Evolutionary conservation across 1,284 basidiomycete species (phyloP).

Genomic region (Lentinula novae-zelandiae): DNA sequence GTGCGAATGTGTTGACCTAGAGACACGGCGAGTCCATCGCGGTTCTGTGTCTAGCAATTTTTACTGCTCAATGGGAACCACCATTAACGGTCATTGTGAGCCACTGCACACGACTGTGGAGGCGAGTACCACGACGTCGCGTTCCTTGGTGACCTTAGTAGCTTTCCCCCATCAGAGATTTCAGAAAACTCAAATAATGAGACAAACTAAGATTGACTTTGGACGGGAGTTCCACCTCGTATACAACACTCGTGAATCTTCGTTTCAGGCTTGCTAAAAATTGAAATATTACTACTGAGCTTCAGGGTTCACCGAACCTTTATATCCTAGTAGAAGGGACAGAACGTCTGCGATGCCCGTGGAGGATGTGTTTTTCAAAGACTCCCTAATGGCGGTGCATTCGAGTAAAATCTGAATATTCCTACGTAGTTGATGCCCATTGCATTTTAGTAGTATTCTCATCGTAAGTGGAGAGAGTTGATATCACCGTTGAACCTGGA

Average conservation of each 20-base stretch:
- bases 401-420: conserved; percentile 76
- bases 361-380: conserved; percentile 87
- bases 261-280: conserved; percentile 20
- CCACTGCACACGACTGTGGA: conserved; percentile 56
- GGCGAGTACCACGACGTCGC: conserved; percentile 62
- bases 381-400: conserved; percentile 89
- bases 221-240: conserved; percentile 90
- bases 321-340: conserved; percentile 81
- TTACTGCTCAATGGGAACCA: no score
- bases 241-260: conserved; percentile 84
- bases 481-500: conserved; percentile 80
- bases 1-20: no score
- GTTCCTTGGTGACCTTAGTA: conserved; percentile 74
- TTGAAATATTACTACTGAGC: not conserved
- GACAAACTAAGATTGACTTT: conserved; percentile 84
- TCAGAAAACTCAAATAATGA: no score
- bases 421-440: not conserved
- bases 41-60: no score
- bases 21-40: no score
- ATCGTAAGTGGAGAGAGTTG: conserved; percentile 81
- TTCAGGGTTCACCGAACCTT: conserved; percentile 76
- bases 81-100: no score
- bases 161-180: conserved; percentile 32
- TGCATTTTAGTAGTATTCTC: not conserved
- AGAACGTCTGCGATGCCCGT: conserved; percentile 83